phyloP scores from a whole-genome alignment of 768 basidiomycete species.

The Amyloporia xantha region DNA sequence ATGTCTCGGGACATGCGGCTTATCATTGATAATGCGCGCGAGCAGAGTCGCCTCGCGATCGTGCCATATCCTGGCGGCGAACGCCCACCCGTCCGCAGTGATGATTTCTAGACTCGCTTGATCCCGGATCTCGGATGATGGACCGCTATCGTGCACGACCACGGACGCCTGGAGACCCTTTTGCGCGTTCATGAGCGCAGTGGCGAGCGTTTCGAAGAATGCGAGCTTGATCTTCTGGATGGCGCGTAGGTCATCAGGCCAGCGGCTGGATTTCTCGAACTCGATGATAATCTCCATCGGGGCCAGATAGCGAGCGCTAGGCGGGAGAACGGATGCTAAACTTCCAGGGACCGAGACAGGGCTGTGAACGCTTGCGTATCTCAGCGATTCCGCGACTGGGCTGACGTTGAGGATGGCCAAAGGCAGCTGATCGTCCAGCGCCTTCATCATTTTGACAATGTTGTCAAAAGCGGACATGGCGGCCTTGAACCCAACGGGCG shows the following conservation, averaged over 20 bases:
- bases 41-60: constrained; percentile 79
- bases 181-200: constrained; percentile 47
- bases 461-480: constrained; percentile 75
- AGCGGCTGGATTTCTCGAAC: constrained; percentile 87
- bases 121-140: constrained; percentile 56
- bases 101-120: constrained; percentile 68
- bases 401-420: constrained; percentile 72
- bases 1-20: constrained; percentile 23
- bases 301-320: constrained; percentile 58
- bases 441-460: constrained; percentile 70
- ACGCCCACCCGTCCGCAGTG: constrained; percentile 81
- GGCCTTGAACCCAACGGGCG: constrained; percentile 57
- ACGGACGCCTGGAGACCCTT: constrained; percentile 50
- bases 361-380: constrained; percentile 80
- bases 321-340: constrained; percentile 44
- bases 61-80: constrained; percentile 78
- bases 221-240: constrained; percentile 94
- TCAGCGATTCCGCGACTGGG: constrained; percentile 64
- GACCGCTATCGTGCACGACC: constrained; percentile 45
- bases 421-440: constrained; percentile 64
- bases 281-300: constrained; percentile 74
- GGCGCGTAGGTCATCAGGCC: constrained; percentile 92
- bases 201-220: constrained; percentile 78
- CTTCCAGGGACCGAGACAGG: constrained; percentile 64
- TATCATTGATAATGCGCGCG: constrained; percentile 55